Conservation (phyloP, 2,329 filamentous ascomycete species). For the Scedosporium apiospermum region DNA sequence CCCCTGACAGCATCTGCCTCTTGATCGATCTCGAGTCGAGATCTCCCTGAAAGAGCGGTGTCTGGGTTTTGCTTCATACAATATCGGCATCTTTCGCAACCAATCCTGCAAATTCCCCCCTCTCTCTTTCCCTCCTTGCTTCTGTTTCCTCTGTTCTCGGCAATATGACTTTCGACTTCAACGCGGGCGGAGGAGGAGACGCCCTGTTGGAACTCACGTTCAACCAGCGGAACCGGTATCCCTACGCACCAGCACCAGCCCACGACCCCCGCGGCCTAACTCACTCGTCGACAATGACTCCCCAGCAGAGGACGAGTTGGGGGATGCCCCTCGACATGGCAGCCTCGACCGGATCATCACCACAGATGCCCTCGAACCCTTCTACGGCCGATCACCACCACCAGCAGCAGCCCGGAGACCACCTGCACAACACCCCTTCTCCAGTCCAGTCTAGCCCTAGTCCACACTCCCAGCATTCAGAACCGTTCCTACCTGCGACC, state of each 20-base stretch:
- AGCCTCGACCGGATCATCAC: slow-evolving; percentile 28
- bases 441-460: slow-evolving; percentile 42
- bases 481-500: slow-evolving; percentile 40
- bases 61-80: slow-evolving; percentile 27
- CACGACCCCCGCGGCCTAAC: background rate
- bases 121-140: slow-evolving; percentile 10
- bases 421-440: slow-evolving; percentile 31
- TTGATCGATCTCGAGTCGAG: slow-evolving; percentile 9
- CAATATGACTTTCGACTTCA: slow-evolving; percentile 51
- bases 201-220: slow-evolving; percentile 52
- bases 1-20: slow-evolving; percentile 7
- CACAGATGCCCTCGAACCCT: slow-evolving; percentile 34
- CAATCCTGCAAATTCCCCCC: slow-evolving; percentile 20
- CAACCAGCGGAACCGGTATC: slow-evolving; percentile 48
- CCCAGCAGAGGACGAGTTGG: slow-evolving; percentile 33
- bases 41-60: slow-evolving; percentile 29
- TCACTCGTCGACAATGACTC: slow-evolving; percentile 23
- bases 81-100: slow-evolving; percentile 22
- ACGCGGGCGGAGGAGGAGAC: slow-evolving; percentile 42
- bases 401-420: slow-evolving; percentile 4
- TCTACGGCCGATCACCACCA: slow-evolving; percentile 32
- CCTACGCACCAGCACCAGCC: slow-evolving; percentile 31
- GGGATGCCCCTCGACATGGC: slow-evolving; percentile 44
- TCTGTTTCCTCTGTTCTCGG: background rate
- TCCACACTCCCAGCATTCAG: slow-evolving; percentile 40